These are phyloP conservation scores for Rhytidhysteron rufulum DNA, from an alignment of 2,329 filamentous ascomycete species.

Conservation along the genomic window DNA sequence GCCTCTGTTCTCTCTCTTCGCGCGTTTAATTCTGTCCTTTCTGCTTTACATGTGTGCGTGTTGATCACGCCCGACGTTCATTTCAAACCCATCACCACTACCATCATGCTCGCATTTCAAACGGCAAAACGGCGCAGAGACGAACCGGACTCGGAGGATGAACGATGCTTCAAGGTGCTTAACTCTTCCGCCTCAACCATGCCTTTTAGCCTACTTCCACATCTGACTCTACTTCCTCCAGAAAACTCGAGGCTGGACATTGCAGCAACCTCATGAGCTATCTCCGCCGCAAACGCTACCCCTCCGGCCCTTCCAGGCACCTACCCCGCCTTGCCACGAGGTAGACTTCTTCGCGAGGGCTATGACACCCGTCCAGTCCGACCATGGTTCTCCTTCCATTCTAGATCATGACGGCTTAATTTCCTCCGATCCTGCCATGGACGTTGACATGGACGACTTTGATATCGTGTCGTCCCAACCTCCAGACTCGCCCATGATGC, in stretches of 20 bases:
- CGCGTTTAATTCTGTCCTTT: background rate
- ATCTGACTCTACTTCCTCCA: constrained; percentile 6
- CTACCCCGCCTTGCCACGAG: constrained; percentile 23
- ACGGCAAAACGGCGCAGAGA: constrained; percentile 29
- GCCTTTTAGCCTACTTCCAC: background rate
- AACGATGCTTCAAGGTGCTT: constrained; percentile 27
- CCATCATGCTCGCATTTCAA: constrained; percentile 29
- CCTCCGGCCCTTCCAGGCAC: constrained; percentile 18
- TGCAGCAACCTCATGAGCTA: constrained; percentile 17
- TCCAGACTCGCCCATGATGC: constrained; percentile 28
- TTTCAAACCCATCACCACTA: background rate
- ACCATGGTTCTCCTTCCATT: constrained; percentile 20
- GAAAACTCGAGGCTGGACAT: constrained; percentile 26
- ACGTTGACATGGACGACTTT: constrained; percentile 32
- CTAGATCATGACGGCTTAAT: constrained; percentile 17
- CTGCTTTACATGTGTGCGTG: background rate
- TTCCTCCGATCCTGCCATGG: constrained; percentile 17
- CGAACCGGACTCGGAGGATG: constrained; percentile 27
- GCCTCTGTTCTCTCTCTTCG: background rate
- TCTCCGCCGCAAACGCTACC: constrained; percentile 16
- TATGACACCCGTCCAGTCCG: constrained; percentile 28
- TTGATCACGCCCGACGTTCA: constrained; percentile 2
- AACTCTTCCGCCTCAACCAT: background rate
- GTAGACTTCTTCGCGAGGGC: constrained; percentile 21
- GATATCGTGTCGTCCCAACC: constrained; percentile 30